Percentiles rank a stretch among this genome's conserved stretches.
These are phyloP conservation scores for Microdochium bolleyi DNA, from an alignment of 2,329 filamentous ascomycete species.

Conservation along the genomic window DNA sequence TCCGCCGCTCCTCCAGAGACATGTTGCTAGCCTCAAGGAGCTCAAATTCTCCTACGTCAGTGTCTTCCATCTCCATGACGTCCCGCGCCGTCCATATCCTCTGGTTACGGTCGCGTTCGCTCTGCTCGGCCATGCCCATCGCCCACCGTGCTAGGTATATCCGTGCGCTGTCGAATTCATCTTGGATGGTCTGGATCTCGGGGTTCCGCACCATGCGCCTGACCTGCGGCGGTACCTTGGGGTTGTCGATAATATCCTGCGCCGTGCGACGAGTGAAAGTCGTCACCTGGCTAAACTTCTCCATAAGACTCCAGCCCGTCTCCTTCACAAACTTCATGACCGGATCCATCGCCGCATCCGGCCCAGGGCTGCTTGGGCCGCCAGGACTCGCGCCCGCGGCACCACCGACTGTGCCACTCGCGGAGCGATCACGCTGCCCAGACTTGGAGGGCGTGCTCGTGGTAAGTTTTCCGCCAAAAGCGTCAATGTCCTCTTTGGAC, in stretches of 20 bases:
- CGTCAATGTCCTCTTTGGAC: conserved; percentile 70
- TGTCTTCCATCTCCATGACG: conserved; percentile 88
- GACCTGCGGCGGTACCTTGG: conserved; percentile 82
- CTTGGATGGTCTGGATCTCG: conserved; percentile 89
- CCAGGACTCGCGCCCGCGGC: conserved; percentile 26
- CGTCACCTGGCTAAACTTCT: conserved; percentile 95
- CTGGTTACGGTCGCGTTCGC: conserved; percentile 76
- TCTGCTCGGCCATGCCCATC: conserved; percentile 97
- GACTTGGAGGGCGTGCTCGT: conserved; percentile 33
- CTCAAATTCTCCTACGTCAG: conserved; percentile 92
- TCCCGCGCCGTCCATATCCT: conserved; percentile 91
- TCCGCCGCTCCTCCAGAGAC: conserved; percentile 68
- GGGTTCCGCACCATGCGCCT: conserved; percentile 79
- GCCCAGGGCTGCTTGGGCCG: conserved; percentile 27
- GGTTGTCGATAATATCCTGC: conserved; percentile 86
- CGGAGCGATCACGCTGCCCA: conserved; percentile 28
- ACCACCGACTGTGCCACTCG: conserved; percentile 19
- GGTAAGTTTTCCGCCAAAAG: conserved; percentile 63
- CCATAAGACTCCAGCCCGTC: conserved; percentile 90
- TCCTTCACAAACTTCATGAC: conserved; percentile 92
- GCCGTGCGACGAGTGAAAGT: conserved; percentile 90
- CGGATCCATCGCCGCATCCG: conserved; percentile 78
- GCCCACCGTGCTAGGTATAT: conserved; percentile 95
- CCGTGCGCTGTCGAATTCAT: conserved; percentile 94
- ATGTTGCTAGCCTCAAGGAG: conserved; percentile 72